These are phyloP conservation scores for Sugiyamaella qingdaonensis DNA, from an alignment of 805 yeast genomes.

Conservation along the genomic window DNA sequence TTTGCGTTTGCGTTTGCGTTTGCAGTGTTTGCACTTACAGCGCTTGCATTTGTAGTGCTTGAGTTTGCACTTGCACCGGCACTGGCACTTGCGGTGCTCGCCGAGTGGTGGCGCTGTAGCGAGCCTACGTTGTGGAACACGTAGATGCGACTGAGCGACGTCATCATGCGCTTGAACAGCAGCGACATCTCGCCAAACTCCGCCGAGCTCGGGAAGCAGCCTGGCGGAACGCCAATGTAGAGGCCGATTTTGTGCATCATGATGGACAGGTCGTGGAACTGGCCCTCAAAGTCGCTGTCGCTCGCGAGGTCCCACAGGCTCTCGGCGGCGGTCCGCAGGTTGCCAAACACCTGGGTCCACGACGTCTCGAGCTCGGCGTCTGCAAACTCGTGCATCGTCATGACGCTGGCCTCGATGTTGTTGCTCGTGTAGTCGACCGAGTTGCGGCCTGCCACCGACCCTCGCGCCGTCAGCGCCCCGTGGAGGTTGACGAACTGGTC, in stretches of 20 bases:
- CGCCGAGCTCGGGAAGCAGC: constrained; percentile 18
- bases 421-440: constrained; percentile 8
- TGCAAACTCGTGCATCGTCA: constrained; percentile 5
- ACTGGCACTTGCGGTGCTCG: background rate
- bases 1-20: too few species aligned
- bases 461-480: constrained; percentile 2
- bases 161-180: constrained; percentile 19
- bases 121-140: constrained; percentile 17
- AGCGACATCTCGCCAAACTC: constrained; percentile 16
- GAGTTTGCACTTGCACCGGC: background rate
- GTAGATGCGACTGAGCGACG: constrained; percentile 17
- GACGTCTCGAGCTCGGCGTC: constrained; percentile 10
- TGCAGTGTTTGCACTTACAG: too few species aligned
- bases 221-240: constrained; percentile 24
- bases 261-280: constrained; percentile 13
- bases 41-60: too few species aligned
- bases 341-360: constrained; percentile 17
- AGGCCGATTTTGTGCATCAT: constrained; percentile 17
- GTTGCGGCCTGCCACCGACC: background rate
- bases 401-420: constrained; percentile 8
- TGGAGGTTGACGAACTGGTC: constrained; percentile 6
- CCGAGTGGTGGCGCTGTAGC: constrained; percentile 10
- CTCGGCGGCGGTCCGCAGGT: constrained; percentile 5
- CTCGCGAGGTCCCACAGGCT: background rate
- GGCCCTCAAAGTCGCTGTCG: constrained; percentile 5